A percentile compares a stretch with the other conserved stretches of the same genome.
Evolutionary conservation across 805 yeast species (phyloP).

Genomic region (Metschnikowia chrysomelidarum): DNA sequence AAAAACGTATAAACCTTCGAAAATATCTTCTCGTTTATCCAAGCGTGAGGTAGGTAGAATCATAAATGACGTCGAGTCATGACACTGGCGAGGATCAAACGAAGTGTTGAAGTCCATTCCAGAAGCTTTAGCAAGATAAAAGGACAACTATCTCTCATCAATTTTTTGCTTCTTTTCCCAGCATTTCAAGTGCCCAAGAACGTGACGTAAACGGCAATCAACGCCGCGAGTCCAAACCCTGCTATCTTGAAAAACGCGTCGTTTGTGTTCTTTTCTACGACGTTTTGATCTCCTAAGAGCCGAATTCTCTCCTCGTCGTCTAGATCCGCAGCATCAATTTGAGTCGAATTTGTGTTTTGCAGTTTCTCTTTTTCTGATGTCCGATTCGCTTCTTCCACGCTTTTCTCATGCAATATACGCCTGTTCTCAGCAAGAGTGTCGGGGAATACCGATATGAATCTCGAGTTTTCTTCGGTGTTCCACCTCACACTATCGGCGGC

Average conservation of each 20-base stretch:
- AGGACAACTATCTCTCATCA: too few relatives aligned
- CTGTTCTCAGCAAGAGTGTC: constrained; percentile 54
- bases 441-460: constrained; percentile 65
- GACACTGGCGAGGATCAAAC: too few relatives aligned
- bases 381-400: constrained; percentile 15
- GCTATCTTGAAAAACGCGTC: constrained; percentile 21
- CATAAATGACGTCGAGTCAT: too few relatives aligned
- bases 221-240: constrained; percentile 34
- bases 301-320: constrained; percentile 72
- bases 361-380: constrained; percentile 7
- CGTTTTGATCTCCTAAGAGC: constrained; percentile 20
- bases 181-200: constrained; percentile 7
- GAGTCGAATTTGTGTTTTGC: constrained; percentile 6
- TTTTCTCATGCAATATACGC: constrained; percentile 25
- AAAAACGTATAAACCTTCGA: too few relatives aligned
- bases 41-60: too few relatives aligned
- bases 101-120: too few relatives aligned
- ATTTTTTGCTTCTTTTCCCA: too few relatives aligned
- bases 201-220: constrained; percentile 27
- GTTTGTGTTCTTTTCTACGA: constrained; percentile 4
- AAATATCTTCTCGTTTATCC: too few relatives aligned
- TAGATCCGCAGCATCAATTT: constrained; percentile 35
- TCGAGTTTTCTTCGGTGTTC: constrained; percentile 53
- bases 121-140: too few relatives aligned
- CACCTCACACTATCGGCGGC: constrained; percentile 63